Conservation (phyloP, 257 asterid genomes). For the Scutellaria minor region DNA sequence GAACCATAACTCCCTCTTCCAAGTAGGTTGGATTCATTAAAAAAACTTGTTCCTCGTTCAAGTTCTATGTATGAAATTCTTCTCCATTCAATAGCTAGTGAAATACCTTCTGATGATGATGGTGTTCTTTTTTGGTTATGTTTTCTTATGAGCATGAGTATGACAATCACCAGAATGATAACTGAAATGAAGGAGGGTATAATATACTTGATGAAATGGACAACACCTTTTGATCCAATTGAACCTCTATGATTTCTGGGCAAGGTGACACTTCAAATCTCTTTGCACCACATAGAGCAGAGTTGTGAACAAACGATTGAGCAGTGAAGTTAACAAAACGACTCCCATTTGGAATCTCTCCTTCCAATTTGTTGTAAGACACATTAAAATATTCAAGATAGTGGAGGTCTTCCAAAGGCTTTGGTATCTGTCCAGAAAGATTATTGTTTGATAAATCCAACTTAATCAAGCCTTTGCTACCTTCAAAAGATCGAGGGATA, state of each 20-base stretch:
- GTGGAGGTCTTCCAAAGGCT: too few relatives aligned
- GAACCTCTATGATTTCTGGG: too few relatives aligned
- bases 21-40: background rate
- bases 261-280: slow-evolving; percentile 11
- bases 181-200: background rate
- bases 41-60: slow-evolving; percentile 1
- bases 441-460: too few relatives aligned
- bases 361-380: background rate
- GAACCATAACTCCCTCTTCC: slow-evolving; percentile 31
- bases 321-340: slow-evolving; percentile 14
- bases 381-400: background rate
- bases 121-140: background rate
- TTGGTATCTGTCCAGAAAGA: too few relatives aligned
- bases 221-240: background rate
- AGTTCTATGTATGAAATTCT: background rate
- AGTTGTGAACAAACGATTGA: slow-evolving; percentile 9
- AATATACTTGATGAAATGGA: background rate
- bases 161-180: background rate
- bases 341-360: slow-evolving; percentile 8
- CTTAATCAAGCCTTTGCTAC: too few relatives aligned
- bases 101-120: background rate
- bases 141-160: background rate
- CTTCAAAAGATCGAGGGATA: too few relatives aligned
- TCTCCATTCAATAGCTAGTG: background rate
- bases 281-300: slow-evolving; percentile 1